Percentiles rank a stretch among this genome's conserved stretches.
phyloP scores from a whole-genome alignment of 352 stramenopile species.

The Pythium rhizo-oryzae region DNA sequence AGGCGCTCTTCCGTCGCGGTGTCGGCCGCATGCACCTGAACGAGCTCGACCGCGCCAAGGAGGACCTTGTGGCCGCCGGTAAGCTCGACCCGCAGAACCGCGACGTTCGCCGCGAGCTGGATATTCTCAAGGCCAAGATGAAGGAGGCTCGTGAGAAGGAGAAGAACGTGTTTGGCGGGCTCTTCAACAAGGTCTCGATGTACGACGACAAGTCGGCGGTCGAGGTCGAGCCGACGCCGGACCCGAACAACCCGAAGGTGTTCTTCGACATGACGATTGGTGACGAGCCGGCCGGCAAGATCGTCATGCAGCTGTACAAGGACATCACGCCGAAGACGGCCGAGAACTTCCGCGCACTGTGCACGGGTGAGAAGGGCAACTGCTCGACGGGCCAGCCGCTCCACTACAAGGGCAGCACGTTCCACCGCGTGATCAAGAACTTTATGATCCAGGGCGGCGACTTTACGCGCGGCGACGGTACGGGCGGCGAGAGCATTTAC shows the following conservation, averaged over 20 bases:
- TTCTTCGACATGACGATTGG: constrained; percentile 98
- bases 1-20: constrained; percentile 85
- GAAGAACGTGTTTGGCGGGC: constrained; percentile 95
- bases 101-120: constrained; percentile 79
- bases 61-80: constrained; percentile 81
- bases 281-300: constrained; percentile 83
- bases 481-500: constrained; percentile 94
- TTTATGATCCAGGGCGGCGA: constrained; percentile 99
- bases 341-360: constrained; percentile 98
- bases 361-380: constrained; percentile 97
- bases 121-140: constrained; percentile 81
- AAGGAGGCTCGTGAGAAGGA: constrained; percentile 94
- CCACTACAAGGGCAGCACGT: constrained; percentile 98
- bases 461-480: constrained; percentile 96
- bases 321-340: constrained; percentile 97
- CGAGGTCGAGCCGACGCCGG: constrained; percentile 55
- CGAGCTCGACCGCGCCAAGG: constrained; percentile 86
- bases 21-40: constrained; percentile 85
- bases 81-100: constrained; percentile 84
- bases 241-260: constrained; percentile 95
- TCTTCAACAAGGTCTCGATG: constrained; percentile 97
- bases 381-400: constrained; percentile 84
- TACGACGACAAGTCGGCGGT: constrained; percentile 96
- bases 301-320: constrained; percentile 97
- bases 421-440: constrained; percentile 99